A percentile compares a stretch with the other conserved stretches of the same genome.
phyloP scores from a whole-genome alignment of 495 filamentous ascomycete species.

The Tuber microsphaerosporum region DNA sequence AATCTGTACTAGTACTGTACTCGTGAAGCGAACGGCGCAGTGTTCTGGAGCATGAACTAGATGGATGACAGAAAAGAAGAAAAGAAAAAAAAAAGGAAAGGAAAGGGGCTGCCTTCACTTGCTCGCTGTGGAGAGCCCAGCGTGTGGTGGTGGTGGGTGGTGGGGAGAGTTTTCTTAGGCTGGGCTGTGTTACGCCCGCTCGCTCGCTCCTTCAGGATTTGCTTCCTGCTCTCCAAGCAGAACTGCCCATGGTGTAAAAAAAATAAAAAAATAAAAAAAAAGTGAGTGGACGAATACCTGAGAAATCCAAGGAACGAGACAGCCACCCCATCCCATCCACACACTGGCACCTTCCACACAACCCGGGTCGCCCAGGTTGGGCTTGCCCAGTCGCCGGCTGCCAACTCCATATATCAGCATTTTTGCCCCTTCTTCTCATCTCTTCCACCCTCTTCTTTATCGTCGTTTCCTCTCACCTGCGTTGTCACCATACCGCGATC shows the following conservation, averaged over 20 bases:
- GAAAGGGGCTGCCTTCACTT: background rate
- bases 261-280: too few species aligned
- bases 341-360: background rate
- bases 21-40: background rate
- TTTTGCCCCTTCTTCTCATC: slow-evolving; percentile 38
- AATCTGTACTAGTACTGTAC: background rate
- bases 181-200: slow-evolving; percentile 5
- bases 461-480: slow-evolving; percentile 38
- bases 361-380: slow-evolving; percentile 13
- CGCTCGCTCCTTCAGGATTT: slow-evolving; percentile 11
- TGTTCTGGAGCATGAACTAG: background rate
- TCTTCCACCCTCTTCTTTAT: slow-evolving; percentile 34
- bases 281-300: slow-evolving; percentile 13
- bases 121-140: background rate
- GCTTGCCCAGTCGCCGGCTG: slow-evolving; percentile 24
- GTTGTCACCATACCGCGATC: slow-evolving; percentile 41
- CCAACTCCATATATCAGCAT: slow-evolving; percentile 39
- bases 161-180: background rate
- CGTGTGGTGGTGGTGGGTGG: background rate
- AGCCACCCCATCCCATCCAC: slow-evolving; percentile 23
- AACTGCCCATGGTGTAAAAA: slow-evolving; percentile 19
- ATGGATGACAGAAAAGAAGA: background rate
- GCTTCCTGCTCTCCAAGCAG: slow-evolving; percentile 10
- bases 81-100: background rate
- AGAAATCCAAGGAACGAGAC: slow-evolving; percentile 23